Percentiles rank a stretch among this genome's conserved stretches.
phyloP scores from a whole-genome alignment of 768 basidiomycete genomes.

The Austroboletus eburneus region DNA sequence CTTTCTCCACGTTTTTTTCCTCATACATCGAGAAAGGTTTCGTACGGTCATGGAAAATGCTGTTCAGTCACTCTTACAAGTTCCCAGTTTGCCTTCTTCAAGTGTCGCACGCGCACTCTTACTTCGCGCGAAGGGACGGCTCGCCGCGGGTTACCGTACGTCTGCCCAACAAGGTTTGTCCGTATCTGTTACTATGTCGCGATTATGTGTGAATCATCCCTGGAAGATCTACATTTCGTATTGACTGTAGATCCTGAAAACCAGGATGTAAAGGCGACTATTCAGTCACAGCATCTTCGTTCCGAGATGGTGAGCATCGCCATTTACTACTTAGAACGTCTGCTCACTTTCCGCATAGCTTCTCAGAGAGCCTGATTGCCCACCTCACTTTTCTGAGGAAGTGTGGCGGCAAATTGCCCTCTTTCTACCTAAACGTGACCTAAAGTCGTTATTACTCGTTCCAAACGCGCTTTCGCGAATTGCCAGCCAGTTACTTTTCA shows the following conservation, averaged over 20 bases:
- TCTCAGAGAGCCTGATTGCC: conserved; percentile 31
- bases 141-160: conserved; percentile 52
- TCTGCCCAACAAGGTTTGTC: conserved; percentile 57
- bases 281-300: conserved; percentile 37
- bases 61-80: conserved; percentile 63
- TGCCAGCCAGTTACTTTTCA: too few species aligned
- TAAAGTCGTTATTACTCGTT: too few species aligned
- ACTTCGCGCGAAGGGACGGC: conserved; percentile 60
- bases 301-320: conserved; percentile 39
- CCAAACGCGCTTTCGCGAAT: too few species aligned
- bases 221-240: conserved; percentile 61
- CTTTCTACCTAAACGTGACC: conserved; percentile 13
- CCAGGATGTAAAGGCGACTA: conserved; percentile 62
- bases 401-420: conserved; percentile 69
- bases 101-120: conserved; percentile 58
- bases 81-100: conserved; percentile 47
- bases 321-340: neutral
- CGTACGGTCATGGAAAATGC: neutral
- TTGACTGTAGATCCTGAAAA: conserved; percentile 63
- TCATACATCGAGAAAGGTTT: neutral
- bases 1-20: neutral
- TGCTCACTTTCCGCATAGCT: conserved; percentile 17
- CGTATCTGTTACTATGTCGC: neutral
- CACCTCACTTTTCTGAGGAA: conserved; percentile 57
- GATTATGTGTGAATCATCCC: conserved; percentile 4